Evolutionary conservation across 2,329 filamentous ascomycete genomes (phyloP), one percentile per base, ranked within the genome.

Genomic region (Sporothrix phasma): DNA sequence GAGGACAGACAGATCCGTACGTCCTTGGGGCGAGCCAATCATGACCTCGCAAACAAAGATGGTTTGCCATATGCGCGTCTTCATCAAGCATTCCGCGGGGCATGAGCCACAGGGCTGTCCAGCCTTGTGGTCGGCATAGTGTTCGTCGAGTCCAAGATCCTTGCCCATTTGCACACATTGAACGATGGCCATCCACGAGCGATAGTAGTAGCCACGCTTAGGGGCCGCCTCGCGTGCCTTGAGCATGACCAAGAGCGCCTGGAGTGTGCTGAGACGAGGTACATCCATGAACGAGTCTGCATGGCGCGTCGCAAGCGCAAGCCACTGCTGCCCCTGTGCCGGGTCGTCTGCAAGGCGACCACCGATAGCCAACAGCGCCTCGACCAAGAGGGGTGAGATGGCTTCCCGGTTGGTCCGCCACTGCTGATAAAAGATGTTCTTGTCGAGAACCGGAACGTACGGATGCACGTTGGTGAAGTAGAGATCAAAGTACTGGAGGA

Each of bases 101-200:
- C 80, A 82, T 19, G 86, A 86, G 5, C 84, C 86, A 72, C 94
- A 97, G 0, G 82, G 74, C 62, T 82, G 83, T 24, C 88, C 89
- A 61, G 84, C 83, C 67, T 87, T 82, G 73, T 97, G 94, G 51
- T 87, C 84, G 65, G 89, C 86, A 67, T 86, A 86, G 75, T 97
- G 93, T 68, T 96, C 91, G 72, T 97, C 87, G 5, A 97, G 79
- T 22, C 92, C 90, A 37, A 97, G 79, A 72, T 97, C 93, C 71
- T 95, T 94, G 29, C 86, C 91, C 90, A 97, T 96, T 54, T 92
- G 88, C 7, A 96, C 88, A 67, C 93, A 91, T 66, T 92, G 90
- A 62, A 96, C 93, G 22, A 96, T 86, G 5, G 89, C 90, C 85
- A 97, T 96, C 93, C 94, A 97, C 0, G 94, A 97, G 43, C 93